phyloP scores from a whole-genome alignment of 495 filamentous ascomycete genomes.

The Aspergillus egyptiacus region DNA sequence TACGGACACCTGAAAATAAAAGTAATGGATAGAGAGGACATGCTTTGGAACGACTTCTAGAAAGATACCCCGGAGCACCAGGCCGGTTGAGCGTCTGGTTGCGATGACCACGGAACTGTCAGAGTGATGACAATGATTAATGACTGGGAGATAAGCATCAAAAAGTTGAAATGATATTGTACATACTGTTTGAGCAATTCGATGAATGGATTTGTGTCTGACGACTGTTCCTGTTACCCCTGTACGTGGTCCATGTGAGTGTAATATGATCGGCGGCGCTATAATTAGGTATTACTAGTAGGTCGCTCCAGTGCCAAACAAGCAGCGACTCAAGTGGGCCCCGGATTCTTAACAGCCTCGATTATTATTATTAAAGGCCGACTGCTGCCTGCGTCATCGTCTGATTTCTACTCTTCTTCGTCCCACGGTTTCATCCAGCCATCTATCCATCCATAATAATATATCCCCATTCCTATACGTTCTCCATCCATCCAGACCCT shows the following conservation, averaged over 20 bases:
- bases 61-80: constrained; percentile 37
- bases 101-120: constrained; percentile 13
- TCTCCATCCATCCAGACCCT: not conserved
- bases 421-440: not conserved
- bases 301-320: not conserved
- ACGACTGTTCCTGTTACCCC: not conserved
- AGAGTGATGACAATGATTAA: constrained; percentile 28
- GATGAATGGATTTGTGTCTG: not conserved
- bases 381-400: constrained; percentile 6
- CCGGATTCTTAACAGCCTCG: too few species aligned
- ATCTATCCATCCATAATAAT: not conserved
- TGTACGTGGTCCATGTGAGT: not conserved
- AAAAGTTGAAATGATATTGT: constrained; percentile 30
- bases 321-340: not conserved
- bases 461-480: not conserved
- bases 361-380: not conserved
- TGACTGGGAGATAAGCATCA: constrained; percentile 21
- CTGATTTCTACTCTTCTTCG: not conserved
- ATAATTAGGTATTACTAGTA: constrained; percentile 5
- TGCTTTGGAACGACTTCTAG: constrained; percentile 32
- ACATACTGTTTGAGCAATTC: constrained; percentile 6
- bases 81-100: constrained; percentile 5
- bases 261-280: constrained; percentile 7
- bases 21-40: constrained; percentile 37
- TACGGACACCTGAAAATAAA: not conserved